phyloP scores from a whole-genome alignment of 148 eudicot genomes.

The Camellia granthamiana region DNA sequence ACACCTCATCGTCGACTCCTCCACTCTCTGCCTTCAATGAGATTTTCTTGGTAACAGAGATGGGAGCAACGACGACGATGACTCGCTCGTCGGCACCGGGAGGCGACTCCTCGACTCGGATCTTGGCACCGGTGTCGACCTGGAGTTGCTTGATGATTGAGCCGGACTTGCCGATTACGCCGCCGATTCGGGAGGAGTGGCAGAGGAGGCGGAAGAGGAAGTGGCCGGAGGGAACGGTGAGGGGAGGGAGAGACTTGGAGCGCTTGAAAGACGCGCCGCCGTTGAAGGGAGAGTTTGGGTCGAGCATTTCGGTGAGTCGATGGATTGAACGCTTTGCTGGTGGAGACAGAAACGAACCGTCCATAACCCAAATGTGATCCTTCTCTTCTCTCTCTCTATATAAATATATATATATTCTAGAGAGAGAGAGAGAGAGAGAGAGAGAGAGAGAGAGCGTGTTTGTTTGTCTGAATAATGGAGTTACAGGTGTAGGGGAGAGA shows the following conservation, averaged over 20 bases:
- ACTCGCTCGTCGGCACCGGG: slow-evolving; percentile 46
- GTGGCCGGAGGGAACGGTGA: slow-evolving; percentile 36
- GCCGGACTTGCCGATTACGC: slow-evolving; percentile 75
- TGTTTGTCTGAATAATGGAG: too few species aligned
- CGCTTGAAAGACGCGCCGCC: slow-evolving; percentile 19
- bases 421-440: too few species aligned
- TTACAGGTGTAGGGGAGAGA: too few species aligned
- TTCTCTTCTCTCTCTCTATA: neutral
- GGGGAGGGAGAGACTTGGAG: slow-evolving; percentile 23
- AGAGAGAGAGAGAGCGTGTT: too few species aligned
- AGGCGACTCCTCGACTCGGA: slow-evolving; percentile 53
- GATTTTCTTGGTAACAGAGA: slow-evolving; percentile 18
- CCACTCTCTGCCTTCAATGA: slow-evolving; percentile 6
- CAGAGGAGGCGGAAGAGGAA: slow-evolving; percentile 58
- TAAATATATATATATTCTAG: too few species aligned
- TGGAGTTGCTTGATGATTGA: slow-evolving; percentile 56
- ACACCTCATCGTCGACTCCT: slow-evolving; percentile 4
- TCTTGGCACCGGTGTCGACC: slow-evolving; percentile 42
- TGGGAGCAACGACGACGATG: slow-evolving; percentile 38
- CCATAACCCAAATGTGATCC: neutral
- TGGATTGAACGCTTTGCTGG: slow-evolving; percentile 16
- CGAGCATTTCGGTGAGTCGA: slow-evolving; percentile 12
- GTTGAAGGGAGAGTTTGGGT: slow-evolving; percentile 17
- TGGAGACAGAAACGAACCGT: slow-evolving; percentile 13
- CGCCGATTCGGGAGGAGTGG: slow-evolving; percentile 61